Evolutionary conservation across 371 early-diverging fungal species (phyloP), one percentile per base, ranked within the genome.

Genomic region (Apophysomyces variabilis): DNA sequence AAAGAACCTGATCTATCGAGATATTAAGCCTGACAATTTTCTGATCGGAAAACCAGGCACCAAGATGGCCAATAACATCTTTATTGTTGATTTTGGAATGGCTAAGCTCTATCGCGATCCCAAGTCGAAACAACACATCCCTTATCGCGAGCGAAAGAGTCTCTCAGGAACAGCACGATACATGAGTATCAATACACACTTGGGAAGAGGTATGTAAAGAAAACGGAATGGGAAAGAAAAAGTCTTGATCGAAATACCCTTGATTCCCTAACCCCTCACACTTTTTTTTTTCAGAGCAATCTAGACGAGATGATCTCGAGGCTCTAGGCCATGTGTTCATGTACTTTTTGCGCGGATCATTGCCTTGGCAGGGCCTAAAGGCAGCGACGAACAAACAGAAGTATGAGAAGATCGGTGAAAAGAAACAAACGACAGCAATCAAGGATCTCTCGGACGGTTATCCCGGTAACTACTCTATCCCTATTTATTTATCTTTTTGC

Each of bases 11-110:
- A 94, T 99, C 59, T 99, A 99, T 79, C 89, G 99, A 64, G 99
- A 99, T 78, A 99, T 99, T 71, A 99, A 99, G 77, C 99, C 99
- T 26, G 99, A 99, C 80, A 99, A 99, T 85, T 99, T 99, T 77
- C 78, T 97, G 43, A 90, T 95, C 67, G 96, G 96, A 57, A 80
- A 92, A 38, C 88, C 93, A 12, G 78, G 85, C 59, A 84, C 87
- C 58, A 84, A 88, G 26, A 80, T 84, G 65, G 85, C 86, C 7
- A 84, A 85, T 62, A 80, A 78, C 46, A 82, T 92, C 18, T 91
- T 87, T 69, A 87, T 94, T 75, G 87, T 98, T 64, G 98, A 98
- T 77, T 95, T 95, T 84, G 98, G 98, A 57, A 94, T 98, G 92
- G 94, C 95, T 37, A 98, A 98, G 73, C 86, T 92, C 63, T 97